These are phyloP conservation scores for Naganishia onofrii DNA, from an alignment of 768 basidiomycete genomes.

Conservation along the genomic window DNA sequence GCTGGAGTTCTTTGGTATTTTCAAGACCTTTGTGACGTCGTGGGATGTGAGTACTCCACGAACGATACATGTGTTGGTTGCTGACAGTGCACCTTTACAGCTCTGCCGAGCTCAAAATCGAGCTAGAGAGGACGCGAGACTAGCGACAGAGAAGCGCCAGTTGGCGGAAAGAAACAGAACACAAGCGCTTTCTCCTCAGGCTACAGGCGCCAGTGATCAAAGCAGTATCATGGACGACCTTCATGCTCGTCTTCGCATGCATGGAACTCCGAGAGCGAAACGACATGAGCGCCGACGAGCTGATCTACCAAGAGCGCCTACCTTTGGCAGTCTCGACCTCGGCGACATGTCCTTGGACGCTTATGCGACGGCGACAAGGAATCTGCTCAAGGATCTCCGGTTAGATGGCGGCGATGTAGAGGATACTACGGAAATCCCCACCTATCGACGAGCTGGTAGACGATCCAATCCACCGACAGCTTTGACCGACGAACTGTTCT, in stretches of 20 bases:
- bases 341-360: constrained; percentile 21
- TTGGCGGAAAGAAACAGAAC: constrained; percentile 51
- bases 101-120: constrained; percentile 85
- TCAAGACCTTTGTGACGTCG: constrained; percentile 94
- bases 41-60: constrained; percentile 57
- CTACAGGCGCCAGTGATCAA: constrained; percentile 41
- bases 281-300: constrained; percentile 40
- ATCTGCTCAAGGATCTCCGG: constrained; percentile 14
- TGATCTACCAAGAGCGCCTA: constrained; percentile 25
- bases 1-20: constrained; percentile 90
- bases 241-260: constrained; percentile 45
- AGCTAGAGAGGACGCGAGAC: constrained; percentile 67
- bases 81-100: constrained; percentile 53
- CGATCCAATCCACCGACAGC: constrained; percentile 5
- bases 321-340: constrained; percentile 15
- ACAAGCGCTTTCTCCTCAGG: constrained; percentile 45
- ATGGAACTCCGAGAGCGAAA: constrained; percentile 50
- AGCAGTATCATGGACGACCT: constrained; percentile 47
- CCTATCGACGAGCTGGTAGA: constrained; percentile 18
- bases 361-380: constrained; percentile 16
- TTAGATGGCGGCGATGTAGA: neutral
- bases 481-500: constrained; percentile 21
- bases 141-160: constrained; percentile 67
- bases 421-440: neutral
- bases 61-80: neutral